A percentile compares a stretch with the other conserved stretches of the same genome.
Evolutionary conservation across 495 filamentous ascomycete genomes (phyloP).

Genomic region (Bacidia gigantensis): DNA sequence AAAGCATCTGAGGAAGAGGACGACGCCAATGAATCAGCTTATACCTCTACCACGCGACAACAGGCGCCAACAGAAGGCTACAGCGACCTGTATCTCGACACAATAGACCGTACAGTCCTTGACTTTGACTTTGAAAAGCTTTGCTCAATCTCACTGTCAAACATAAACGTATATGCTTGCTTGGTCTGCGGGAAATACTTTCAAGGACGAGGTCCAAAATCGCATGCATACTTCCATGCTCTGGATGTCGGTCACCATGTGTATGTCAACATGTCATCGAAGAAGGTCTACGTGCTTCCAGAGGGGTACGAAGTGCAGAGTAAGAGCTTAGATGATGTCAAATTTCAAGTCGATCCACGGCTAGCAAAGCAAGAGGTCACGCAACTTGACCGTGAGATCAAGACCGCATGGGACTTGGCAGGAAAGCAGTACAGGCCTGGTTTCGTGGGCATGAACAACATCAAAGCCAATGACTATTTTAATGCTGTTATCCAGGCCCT

Average conservation of each 20-base stretch:
- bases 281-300: conserved; percentile 89
- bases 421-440: conserved; percentile 79
- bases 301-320: conserved; percentile 96
- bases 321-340: conserved; percentile 95
- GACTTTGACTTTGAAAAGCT: conserved; percentile 98
- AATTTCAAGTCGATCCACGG: conserved; percentile 90
- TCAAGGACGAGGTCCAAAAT: conserved; percentile 84
- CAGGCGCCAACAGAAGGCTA: conserved; percentile 74
- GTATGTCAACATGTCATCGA: conserved; percentile 90
- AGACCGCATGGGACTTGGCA: conserved; percentile 60
- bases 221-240: conserved; percentile 94
- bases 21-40: conserved; percentile 27
- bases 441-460: conserved; percentile 98
- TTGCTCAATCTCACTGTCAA: conserved; percentile 87
- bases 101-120: conserved; percentile 72
- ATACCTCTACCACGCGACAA: conserved; percentile 44
- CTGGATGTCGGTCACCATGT: conserved; percentile 92
- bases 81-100: conserved; percentile 93
- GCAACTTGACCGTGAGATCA: conserved; percentile 64
- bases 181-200: conserved; percentile 97
- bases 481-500: conserved; percentile 94
- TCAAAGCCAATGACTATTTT: conserved; percentile 98
- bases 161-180: conserved; percentile 98
- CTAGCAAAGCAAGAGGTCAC: conserved; percentile 66
- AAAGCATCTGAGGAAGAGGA: conserved; percentile 21